Conservation (phyloP, 371 early-diverging fungal species). For the Mortierella sp. region DNA sequence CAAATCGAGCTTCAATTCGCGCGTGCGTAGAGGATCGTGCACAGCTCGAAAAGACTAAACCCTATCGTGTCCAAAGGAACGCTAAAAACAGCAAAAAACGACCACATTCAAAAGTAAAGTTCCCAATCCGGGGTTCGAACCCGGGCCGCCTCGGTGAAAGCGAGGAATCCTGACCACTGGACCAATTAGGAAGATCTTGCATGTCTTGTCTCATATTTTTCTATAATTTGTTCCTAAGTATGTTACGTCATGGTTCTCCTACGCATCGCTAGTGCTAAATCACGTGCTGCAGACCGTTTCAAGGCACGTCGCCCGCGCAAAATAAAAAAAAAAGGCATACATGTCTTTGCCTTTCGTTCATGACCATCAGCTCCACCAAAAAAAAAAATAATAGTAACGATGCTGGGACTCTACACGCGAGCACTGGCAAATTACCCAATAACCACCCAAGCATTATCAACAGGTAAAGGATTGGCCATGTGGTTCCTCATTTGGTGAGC, state of each 20-base stretch:
- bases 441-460: slow-evolving; percentile 37
- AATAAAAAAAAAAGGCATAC: background rate
- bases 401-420: slow-evolving; percentile 45
- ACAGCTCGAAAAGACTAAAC: too few species aligned
- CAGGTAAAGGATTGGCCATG: slow-evolving; percentile 26
- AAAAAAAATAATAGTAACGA: background rate
- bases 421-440: slow-evolving; percentile 37
- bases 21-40: too few species aligned
- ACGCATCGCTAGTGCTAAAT: background rate
- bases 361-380: background rate
- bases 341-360: too few species aligned
- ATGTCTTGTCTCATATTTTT: background rate
- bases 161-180: slow-evolving; percentile 81
- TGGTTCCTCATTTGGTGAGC: background rate
- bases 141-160: slow-evolving; percentile 82
- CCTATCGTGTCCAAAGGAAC: background rate
- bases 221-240: background rate
- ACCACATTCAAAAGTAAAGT: slow-evolving; percentile 18
- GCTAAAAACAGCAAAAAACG: background rate
- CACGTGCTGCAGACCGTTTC: background rate
- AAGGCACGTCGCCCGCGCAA: too few species aligned
- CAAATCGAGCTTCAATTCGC: too few species aligned
- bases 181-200: slow-evolving; percentile 68
- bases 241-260: background rate
- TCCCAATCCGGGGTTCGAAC: slow-evolving; percentile 83